Percentiles rank a stretch among this genome's conserved stretches.
These are phyloP conservation scores for Pseudohalonectria lignicola DNA, from an alignment of 2,329 filamentous ascomycete species.

Conservation along the genomic window DNA sequence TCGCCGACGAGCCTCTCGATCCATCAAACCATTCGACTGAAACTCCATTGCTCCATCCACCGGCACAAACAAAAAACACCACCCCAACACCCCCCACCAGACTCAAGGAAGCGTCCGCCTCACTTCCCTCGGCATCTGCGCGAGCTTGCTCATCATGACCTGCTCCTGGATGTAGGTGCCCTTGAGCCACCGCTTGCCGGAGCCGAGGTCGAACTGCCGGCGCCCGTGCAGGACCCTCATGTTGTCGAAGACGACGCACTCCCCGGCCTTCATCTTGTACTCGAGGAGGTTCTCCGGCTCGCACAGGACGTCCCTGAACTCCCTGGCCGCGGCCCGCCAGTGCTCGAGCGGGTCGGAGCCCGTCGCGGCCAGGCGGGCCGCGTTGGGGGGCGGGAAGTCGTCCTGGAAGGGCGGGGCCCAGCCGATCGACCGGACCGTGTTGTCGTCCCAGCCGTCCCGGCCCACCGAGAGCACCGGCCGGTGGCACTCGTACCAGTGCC, in stretches of 20 bases:
- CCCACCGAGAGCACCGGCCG: conserved; percentile 39
- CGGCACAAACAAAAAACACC: too few relatives aligned
- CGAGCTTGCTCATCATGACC: conserved; percentile 25
- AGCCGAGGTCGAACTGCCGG: conserved; percentile 55
- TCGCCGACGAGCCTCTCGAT: too few relatives aligned
- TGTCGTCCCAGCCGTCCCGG: conserved; percentile 14
- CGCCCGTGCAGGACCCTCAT: conserved; percentile 75
- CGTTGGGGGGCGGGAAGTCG: conserved; percentile 1
- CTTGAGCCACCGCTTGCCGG: conserved; percentile 69
- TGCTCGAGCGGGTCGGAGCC: conserved; percentile 1
- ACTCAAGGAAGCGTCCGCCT: too few relatives aligned
- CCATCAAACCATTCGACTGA: too few relatives aligned
- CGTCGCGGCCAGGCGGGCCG: conserved; percentile 9
- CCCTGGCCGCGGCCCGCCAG: conserved; percentile 27
- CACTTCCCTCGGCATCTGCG: conserved; percentile 7
- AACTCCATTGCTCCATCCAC: too few relatives aligned
- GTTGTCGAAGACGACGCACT: conserved; percentile 93
- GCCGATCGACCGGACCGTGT: conserved; percentile 28
- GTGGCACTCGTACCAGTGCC: conserved; percentile 48
- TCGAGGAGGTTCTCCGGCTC: conserved; percentile 49
- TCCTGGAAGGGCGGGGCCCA: conserved; percentile 78
- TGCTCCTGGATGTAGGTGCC: conserved; percentile 66
- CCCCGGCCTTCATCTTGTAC: conserved; percentile 64
- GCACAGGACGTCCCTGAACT: conserved; percentile 51
- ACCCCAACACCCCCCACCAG: too few relatives aligned